Conservation (phyloP, 2,329 filamentous ascomycete genomes). For the Claviceps pusilla region DNA sequence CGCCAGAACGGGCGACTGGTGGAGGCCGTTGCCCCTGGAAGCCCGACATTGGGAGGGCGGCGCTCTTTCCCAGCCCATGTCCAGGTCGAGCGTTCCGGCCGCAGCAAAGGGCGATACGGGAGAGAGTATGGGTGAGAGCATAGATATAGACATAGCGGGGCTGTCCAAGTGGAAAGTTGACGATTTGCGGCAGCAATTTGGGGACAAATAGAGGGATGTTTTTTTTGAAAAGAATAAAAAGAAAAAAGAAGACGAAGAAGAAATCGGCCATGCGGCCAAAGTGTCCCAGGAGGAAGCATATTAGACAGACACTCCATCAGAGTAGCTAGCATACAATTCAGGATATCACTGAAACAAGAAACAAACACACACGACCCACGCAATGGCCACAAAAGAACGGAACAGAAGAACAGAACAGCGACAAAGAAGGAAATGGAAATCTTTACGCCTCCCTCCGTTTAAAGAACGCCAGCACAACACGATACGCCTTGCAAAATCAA, state of each 20-base stretch:
- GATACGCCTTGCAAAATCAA: neutral
- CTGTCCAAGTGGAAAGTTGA: constrained; percentile 24
- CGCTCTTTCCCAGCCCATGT: constrained; percentile 10
- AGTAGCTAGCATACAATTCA: neutral
- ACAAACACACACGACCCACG: too few relatives aligned
- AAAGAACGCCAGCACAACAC: neutral
- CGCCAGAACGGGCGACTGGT: constrained; percentile 49
- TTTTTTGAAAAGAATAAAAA: neutral
- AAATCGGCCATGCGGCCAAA: neutral
- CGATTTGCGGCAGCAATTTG: constrained; percentile 15
- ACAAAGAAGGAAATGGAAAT: neutral
- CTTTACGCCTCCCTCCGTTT: neutral
- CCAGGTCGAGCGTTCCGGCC: constrained; percentile 3
- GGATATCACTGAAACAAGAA: neutral
- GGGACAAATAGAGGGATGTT: constrained; percentile 3
- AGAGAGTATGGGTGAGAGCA: constrained; percentile 20
- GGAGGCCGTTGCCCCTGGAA: constrained; percentile 50
- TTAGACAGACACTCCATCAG: neutral
- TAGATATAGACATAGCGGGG: constrained; percentile 23
- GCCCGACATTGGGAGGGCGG: constrained; percentile 52
- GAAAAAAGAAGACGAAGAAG: neutral
- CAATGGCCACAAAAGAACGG: too few relatives aligned
- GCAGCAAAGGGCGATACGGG: constrained; percentile 5
- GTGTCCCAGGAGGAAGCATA: neutral
- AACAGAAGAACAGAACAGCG: neutral